Base-by-base conservation (phyloP, 208 protist genomes). In the Trypanosomatidae sp. region DNA sequence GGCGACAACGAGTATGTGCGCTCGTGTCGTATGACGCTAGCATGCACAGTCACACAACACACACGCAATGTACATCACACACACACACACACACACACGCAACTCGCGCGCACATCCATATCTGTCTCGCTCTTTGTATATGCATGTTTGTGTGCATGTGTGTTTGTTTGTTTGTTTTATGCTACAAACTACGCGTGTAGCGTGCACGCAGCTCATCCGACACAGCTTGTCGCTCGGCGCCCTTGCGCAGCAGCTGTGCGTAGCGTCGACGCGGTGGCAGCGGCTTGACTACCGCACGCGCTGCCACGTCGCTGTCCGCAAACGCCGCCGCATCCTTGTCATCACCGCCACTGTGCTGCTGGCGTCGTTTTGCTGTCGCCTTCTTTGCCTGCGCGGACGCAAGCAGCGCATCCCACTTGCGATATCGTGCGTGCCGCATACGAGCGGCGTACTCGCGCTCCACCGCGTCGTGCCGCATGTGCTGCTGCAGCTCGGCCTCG, bases 381-480 rank as follows among this genome's bases (percentile, higher is more conserved):
- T 56, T 50, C 58, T 72, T 85, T n/a, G 51, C 22, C 52, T 86
- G 71, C 2, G 78, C 78, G 39, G 70, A 73, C 2, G 61, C 50
- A 20, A 92, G 57, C 48, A 92, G 63, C 19, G 48, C 39, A 43
- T 88, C 78, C 83, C 83, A 92, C 58, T 74, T 88, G 21, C 76
- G 73, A 60, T 88, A 90, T 43, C 57, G 51, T 10, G 62, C 67
- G 56, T 79, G 77, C 43, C 75, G 48, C 23, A 79, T 56, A 37
- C 62, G 64, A 2, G 60, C 53, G 32, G 65, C 38, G 53, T 90
- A 90, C 61, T 83, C 69, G 41, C 48, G 35, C 64, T 90, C 81
- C 13, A 88, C 48, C 0, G 56, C 48, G 20, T 88, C 72, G 46
- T 66, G 63, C 5, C 59, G 56, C 43, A 44, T 42, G 41, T 75